Evolutionary conservation across 164 flowering plant genomes (phyloP).

Genomic region (Macadamia tetraphylla): DNA sequence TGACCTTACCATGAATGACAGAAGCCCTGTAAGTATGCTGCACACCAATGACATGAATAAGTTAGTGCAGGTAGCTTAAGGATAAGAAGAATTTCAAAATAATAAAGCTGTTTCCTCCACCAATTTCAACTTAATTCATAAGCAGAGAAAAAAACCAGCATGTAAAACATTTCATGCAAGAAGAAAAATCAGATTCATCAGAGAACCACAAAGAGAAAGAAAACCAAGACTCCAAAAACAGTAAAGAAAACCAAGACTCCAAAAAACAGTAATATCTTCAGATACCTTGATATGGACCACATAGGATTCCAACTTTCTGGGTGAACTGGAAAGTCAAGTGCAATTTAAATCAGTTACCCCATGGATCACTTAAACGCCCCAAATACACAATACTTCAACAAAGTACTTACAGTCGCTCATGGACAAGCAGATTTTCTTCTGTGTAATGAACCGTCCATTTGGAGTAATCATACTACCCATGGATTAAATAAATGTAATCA

Average conservation of each 20-base stretch:
- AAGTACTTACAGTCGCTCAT: conserved; percentile 93
- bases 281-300: conserved; percentile 98
- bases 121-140: not conserved
- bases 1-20: conserved; percentile 91
- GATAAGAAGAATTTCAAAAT: not conserved
- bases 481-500: not conserved
- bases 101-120: not conserved
- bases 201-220: not conserved
- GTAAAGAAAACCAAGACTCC: not conserved
- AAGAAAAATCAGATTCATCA: not conserved
- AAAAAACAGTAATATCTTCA: not conserved
- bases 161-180: not conserved
- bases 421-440: conserved; percentile 88
- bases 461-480: conserved; percentile 87
- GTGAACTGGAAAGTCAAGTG: conserved; percentile 57
- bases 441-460: conserved; percentile 87
- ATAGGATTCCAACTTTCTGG: conserved; percentile 99
- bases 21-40: conserved; percentile 97
- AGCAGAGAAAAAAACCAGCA: not conserved
- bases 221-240: not conserved
- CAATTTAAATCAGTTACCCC: not conserved
- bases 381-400: not conserved
- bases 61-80: conserved; percentile 13
- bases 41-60: conserved; percentile 24
- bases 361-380: not conserved